phyloP scores from a whole-genome alignment of 1,284 basidiomycete genomes.

The Boletellus sp. region DNA sequence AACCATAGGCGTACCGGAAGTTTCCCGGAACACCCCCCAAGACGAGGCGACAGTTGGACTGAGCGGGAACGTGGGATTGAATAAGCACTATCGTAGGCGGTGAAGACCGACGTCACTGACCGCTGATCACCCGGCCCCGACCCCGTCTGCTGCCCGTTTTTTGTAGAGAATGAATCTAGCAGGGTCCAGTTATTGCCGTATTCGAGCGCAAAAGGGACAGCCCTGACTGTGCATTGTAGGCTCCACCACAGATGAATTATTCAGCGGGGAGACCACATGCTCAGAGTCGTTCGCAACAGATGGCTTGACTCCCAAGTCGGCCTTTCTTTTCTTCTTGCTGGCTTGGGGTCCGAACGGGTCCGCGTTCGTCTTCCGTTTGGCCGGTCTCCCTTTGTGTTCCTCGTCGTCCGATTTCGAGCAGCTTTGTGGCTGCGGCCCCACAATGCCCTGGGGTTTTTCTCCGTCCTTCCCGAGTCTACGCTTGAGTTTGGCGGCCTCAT shows the following conservation, averaged over 20 bases:
- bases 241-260: not conserved
- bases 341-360: slow-evolving; percentile 54
- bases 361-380: slow-evolving; percentile 52
- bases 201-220: not conserved
- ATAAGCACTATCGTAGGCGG: slow-evolving; percentile 3
- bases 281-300: not conserved
- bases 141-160: slow-evolving; percentile 3
- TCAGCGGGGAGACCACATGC: not conserved
- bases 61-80: slow-evolving; percentile 5
- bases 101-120: slow-evolving; percentile 2
- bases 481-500: slow-evolving; percentile 53
- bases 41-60: slow-evolving; percentile 1
- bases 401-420: slow-evolving; percentile 42
- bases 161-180: slow-evolving; percentile 6
- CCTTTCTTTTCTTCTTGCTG: slow-evolving; percentile 33
- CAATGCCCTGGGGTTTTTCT: slow-evolving; percentile 46
- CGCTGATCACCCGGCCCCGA: not conserved
- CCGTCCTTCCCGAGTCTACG: slow-evolving; percentile 49
- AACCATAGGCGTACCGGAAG: slow-evolving; percentile 18
- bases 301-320: not conserved
- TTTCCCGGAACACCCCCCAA: slow-evolving; percentile 7
- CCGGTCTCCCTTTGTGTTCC: slow-evolving; percentile 53
- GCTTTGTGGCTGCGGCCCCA: slow-evolving; percentile 31
- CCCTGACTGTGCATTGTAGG: slow-evolving; percentile 14
- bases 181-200: slow-evolving; percentile 6